A percentile compares a stretch with the other conserved stretches of the same genome.
These are phyloP conservation scores for Lichtheimia ramosa DNA, from an alignment of 371 early-diverging fungal genomes.

Conservation along the genomic window DNA sequence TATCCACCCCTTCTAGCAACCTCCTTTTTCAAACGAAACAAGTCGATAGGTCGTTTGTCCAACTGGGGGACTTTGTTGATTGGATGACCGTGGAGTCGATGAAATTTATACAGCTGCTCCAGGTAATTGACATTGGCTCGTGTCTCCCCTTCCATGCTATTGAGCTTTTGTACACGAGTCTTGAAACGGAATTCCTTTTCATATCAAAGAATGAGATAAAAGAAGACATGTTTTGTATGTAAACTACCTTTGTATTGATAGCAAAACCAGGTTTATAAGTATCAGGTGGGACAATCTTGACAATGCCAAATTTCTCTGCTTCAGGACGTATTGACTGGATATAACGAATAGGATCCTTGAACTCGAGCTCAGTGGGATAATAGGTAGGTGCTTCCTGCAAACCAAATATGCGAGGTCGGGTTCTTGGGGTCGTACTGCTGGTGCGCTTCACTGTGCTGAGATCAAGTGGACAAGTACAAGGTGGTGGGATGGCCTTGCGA, in stretches of 20 bases:
- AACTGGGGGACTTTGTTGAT: conserved; percentile 78
- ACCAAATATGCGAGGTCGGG: conserved; percentile 58
- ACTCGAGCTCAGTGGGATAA: conserved; percentile 84
- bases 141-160: conserved; percentile 88
- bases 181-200: conserved; percentile 83
- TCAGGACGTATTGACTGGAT: conserved; percentile 78
- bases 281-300: conserved; percentile 91
- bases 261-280: conserved; percentile 86
- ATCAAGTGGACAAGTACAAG: conserved; percentile 10
- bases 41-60: conserved; percentile 83
- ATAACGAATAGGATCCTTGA: conserved; percentile 80
- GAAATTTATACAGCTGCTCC: conserved; percentile 87
- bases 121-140: conserved; percentile 85
- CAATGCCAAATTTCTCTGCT: conserved; percentile 84
- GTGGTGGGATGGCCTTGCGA: conserved; percentile 6
- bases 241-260: conserved; percentile 80
- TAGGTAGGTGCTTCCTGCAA: conserved; percentile 76
- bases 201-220: not conserved
- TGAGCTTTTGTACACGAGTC: conserved; percentile 87
- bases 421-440: conserved; percentile 29
- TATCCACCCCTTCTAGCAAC: conserved; percentile 81
- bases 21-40: conserved; percentile 79
- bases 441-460: conserved; percentile 16
- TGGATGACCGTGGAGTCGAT: conserved; percentile 76
- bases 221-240: no score